phyloP scores from a whole-genome alignment of 2,329 filamentous ascomycete genomes.

The Stemphylium beticola region DNA sequence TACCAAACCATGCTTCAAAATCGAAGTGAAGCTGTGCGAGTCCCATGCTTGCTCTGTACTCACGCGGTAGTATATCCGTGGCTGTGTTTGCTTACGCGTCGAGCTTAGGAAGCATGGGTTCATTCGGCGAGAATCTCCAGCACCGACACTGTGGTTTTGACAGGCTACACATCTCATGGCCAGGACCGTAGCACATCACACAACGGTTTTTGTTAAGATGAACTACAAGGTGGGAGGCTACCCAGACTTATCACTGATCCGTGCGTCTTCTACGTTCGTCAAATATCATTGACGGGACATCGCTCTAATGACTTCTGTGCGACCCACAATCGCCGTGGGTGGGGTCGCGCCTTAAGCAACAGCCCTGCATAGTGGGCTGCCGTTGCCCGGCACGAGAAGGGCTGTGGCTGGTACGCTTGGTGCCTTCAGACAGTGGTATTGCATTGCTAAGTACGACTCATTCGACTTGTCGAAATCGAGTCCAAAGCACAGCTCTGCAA shows the following conservation, averaged over 20 bases:
- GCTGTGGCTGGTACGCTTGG: too few species aligned
- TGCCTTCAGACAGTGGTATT: too few species aligned
- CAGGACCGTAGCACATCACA: conserved; percentile 1
- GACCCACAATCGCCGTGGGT: too few species aligned
- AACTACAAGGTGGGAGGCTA: neutral
- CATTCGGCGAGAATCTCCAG: neutral
- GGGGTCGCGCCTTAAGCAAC: too few species aligned
- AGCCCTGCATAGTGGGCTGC: too few species aligned
- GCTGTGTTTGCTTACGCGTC: conserved; percentile 11
- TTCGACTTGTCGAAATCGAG: too few species aligned
- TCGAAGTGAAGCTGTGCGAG: conserved; percentile 7
- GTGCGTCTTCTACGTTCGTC: too few species aligned
- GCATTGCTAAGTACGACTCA: too few species aligned
- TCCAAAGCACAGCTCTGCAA: too few species aligned
- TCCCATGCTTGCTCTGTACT: neutral
- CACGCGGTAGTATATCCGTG: neutral
- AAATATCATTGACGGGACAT: too few species aligned
- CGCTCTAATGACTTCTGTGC: too few species aligned
- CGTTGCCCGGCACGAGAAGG: too few species aligned
- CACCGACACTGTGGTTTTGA: neutral
- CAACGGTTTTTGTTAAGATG: neutral
- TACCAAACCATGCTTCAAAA: neutral
- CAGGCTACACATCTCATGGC: neutral
- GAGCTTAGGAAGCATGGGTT: neutral
- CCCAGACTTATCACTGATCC: neutral